Conservation (phyloP, 2,329 filamentous ascomycete species). For the Ophiocordyceps polyrhachis-furcata region DNA sequence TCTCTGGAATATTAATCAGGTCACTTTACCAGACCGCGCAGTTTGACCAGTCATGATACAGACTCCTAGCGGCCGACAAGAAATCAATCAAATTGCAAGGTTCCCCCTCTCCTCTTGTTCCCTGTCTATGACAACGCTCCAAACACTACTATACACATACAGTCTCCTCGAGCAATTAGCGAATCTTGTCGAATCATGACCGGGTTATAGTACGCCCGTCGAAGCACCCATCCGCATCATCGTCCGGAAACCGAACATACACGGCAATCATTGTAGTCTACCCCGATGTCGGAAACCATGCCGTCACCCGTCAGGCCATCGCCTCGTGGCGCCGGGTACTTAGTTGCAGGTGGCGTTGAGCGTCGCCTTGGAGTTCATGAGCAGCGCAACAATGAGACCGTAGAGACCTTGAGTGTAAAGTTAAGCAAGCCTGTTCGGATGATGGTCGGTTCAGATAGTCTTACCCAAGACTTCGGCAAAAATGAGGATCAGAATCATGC, state of each 20-base stretch:
- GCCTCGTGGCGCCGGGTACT: background rate
- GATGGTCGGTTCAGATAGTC: slow-evolving; percentile 9
- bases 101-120: slow-evolving; percentile 18
- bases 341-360: slow-evolving; percentile 41
- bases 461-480: slow-evolving; percentile 95
- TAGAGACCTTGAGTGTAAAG: slow-evolving; percentile 56
- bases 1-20: too few relatives aligned
- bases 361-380: slow-evolving; percentile 94
- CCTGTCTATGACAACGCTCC: slow-evolving; percentile 26
- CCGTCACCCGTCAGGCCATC: background rate
- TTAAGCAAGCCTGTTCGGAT: slow-evolving; percentile 7
- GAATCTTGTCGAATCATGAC: background rate
- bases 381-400: slow-evolving; percentile 91
- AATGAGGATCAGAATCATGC: slow-evolving; percentile 99
- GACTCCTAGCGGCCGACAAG: background rate
- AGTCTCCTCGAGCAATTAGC: slow-evolving; percentile 5
- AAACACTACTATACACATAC: slow-evolving; percentile 33
- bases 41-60: background rate
- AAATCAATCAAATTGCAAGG: background rate
- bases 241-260: slow-evolving; percentile 6
- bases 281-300: background rate
- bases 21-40: background rate
- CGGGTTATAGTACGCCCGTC: background rate
- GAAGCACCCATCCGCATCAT: slow-evolving; percentile 1
- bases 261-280: slow-evolving; percentile 6